Evolutionary conservation across 1,139 yeast species (phyloP).

Genomic region (Kodamaea arcana): DNA sequence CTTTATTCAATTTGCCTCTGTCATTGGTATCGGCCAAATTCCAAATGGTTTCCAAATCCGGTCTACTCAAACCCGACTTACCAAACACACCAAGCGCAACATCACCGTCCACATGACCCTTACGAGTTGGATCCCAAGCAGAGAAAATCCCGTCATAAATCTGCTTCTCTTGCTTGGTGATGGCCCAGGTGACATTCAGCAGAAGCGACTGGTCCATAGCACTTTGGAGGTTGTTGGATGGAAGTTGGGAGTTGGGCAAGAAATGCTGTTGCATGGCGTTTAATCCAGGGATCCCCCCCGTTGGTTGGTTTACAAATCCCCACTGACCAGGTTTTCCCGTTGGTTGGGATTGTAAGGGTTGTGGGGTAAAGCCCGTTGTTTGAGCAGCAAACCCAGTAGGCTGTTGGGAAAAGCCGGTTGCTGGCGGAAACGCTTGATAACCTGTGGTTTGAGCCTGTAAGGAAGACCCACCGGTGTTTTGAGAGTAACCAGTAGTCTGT

Average conservation of each 20-base stretch:
- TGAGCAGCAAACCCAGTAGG: constrained; percentile 33
- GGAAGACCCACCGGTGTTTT: constrained; percentile 24
- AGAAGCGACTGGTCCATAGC: constrained; percentile 51
- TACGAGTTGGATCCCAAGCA: constrained; percentile 73
- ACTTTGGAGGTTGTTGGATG: constrained; percentile 42
- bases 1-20: constrained; percentile 68
- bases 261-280: constrained; percentile 72
- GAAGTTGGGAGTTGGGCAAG: constrained; percentile 56
- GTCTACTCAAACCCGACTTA: constrained; percentile 82
- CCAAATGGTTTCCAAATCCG: constrained; percentile 89
- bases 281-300: constrained; percentile 73
- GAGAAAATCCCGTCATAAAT: constrained; percentile 83
- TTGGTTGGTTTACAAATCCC: constrained; percentile 74
- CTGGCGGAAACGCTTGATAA: constrained; percentile 36
- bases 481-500: constrained; percentile 6
- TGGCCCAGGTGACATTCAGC: constrained; percentile 65
- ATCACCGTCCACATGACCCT: constrained; percentile 74
- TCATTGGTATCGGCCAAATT: constrained; percentile 69
- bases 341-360: constrained; percentile 45
- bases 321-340: constrained; percentile 80
- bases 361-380: constrained; percentile 24
- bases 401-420: constrained; percentile 15
- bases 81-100: constrained; percentile 84
- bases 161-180: constrained; percentile 79
- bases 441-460: constrained; percentile 24